Percentiles rank a stretch among this genome's conserved stretches.
Conservation (phyloP, 2,329 filamentous ascomycete species). For the Penicillium brevicompactum region DNA sequence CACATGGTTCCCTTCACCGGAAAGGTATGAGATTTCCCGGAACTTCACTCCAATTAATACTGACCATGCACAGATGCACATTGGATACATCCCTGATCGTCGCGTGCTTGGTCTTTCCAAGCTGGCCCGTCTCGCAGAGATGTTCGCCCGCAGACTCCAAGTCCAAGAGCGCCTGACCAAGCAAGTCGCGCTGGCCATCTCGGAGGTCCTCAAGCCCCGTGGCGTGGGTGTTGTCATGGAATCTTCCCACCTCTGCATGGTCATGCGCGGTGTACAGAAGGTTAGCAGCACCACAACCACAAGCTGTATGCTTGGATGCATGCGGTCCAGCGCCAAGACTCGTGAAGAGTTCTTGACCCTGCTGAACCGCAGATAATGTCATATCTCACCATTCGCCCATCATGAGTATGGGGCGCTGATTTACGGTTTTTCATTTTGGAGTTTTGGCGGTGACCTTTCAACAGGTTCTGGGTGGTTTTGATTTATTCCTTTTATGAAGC, state of each 20-base stretch:
- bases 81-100: constrained; percentile 91
- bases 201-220: constrained; percentile 88
- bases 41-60: not conserved
- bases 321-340: constrained; percentile 89
- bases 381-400: constrained; percentile 11
- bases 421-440: constrained; percentile 31
- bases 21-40: constrained; percentile 63
- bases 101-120: constrained; percentile 95
- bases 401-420: constrained; percentile 28
- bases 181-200: constrained; percentile 91
- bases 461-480: constrained; percentile 38
- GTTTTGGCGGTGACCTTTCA: constrained; percentile 45
- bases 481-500: constrained; percentile 22
- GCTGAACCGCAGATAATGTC: constrained; percentile 56
- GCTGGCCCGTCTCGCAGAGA: constrained; percentile 90
- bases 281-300: constrained; percentile 84
- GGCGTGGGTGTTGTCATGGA: constrained; percentile 98
- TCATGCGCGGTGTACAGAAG: constrained; percentile 98
- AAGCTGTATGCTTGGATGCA: constrained; percentile 95
- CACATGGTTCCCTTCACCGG: constrained; percentile 95
- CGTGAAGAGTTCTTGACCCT: constrained; percentile 93
- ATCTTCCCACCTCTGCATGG: constrained; percentile 95
- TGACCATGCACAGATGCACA: constrained; percentile 75
- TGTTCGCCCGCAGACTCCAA: constrained; percentile 91
- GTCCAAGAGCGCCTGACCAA: constrained; percentile 96